Percentiles rank a stretch among this genome's conserved stretches.
These are phyloP conservation scores for Sclerospora graminicola DNA, from an alignment of 352 stramenopile genomes.

Conservation along the genomic window DNA sequence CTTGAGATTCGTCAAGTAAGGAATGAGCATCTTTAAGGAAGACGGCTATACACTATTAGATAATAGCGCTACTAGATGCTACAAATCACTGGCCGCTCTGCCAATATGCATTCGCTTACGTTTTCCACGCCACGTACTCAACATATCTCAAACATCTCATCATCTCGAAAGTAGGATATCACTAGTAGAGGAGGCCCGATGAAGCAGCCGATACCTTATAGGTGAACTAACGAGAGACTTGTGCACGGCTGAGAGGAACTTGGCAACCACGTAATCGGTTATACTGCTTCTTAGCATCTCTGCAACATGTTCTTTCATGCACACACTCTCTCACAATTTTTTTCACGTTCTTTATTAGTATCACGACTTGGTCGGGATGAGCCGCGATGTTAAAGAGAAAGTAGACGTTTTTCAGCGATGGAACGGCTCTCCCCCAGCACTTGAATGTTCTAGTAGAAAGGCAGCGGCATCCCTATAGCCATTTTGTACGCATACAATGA, in stretches of 20 bases:
- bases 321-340: too few species aligned
- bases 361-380: conserved; percentile 43
- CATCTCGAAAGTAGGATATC: conserved; percentile 2
- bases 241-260: conserved; percentile 42
- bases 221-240: conserved; percentile 41
- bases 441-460: conserved; percentile 71
- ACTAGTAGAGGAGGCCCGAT: conserved; percentile 14
- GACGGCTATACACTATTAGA: neutral
- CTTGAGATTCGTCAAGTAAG: conserved; percentile 28
- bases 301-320: too few species aligned
- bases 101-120: neutral
- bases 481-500: conserved; percentile 50
- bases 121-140: neutral
- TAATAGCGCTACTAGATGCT: neutral
- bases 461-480: conserved; percentile 40
- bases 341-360: conserved; percentile 46
- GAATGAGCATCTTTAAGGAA: neutral
- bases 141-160: neutral
- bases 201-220: conserved; percentile 20
- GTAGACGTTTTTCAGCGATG: conserved; percentile 63
- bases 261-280: conserved; percentile 35
- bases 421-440: conserved; percentile 68
- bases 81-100: neutral
- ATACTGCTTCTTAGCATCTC: conserved; percentile 56
- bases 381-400: conserved; percentile 68